Base-by-base conservation (phyloP, 768 basidiomycete species). In the Auriculariales sp. region DNA sequence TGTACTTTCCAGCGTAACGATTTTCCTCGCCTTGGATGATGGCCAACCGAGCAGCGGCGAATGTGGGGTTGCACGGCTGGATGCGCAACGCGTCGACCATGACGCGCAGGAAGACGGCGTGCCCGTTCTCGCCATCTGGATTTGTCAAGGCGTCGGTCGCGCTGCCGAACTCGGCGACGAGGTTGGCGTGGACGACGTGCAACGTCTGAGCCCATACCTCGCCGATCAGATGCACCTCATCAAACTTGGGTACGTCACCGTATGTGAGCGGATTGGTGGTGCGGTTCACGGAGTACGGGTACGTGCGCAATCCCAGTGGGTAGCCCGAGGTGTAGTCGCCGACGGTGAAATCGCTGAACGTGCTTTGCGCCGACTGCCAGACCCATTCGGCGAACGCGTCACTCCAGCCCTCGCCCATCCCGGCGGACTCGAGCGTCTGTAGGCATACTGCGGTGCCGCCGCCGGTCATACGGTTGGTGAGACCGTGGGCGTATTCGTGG, bases 361-460 rank as follows among this genome's bases (percentile, higher is more conserved):
- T n/a, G n/a, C n/a, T 36, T 19, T 12, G 35, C 6, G 15, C 35
- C 6, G 35, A 6, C 35, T 36, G 35, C 35, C 22, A 12, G 35
- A 19, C 22, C 35, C 35, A 36, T 5, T 36, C 35, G 7, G 35
- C 35, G n/a, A 36, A 36, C 7, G 35, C 35, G 35, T 36, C 35
- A 3, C 73, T 74, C 78, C 79, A 82, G 12, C 77, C 79, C 61
- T 84, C 81, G 34, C 79, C 80, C 71, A 83, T 71, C 12, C 80
- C 81, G 22, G 76, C 75, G 2, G 79, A 67, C 57, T 83, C 81
- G 27, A 68, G 68, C 25, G 71, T 78, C 57, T 79, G 75, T 52
- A 83, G 64, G 65, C 81, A 83, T 11, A 75, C 64, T 33, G 72
- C 73, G 25, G 72, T 73, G 28, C 72, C 73, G 28, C 75, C 73